Percentiles rank a stretch among this genome's conserved stretches.
Evolutionary conservation across 1,139 yeast genomes (phyloP).

Genomic region (Candida sp.): DNA sequence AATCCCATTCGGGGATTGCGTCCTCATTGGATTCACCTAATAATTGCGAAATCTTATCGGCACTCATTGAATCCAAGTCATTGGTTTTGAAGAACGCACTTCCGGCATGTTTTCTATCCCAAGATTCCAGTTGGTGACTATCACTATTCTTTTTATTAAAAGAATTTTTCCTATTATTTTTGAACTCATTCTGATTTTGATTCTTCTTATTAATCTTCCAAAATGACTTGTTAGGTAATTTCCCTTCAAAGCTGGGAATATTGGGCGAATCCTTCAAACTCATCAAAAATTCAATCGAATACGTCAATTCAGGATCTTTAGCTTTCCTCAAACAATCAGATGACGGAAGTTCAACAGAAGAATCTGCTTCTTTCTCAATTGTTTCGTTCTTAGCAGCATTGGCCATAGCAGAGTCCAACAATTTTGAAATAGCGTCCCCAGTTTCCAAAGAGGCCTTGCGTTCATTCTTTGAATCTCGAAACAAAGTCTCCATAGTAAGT

Average conservation of each 20-base stretch:
- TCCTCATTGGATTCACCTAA: slow-evolving; percentile 41
- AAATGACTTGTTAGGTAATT: slow-evolving; percentile 40
- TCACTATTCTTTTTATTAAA: not conserved
- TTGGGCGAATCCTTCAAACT: slow-evolving; percentile 34
- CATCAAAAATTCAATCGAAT: slow-evolving; percentile 35
- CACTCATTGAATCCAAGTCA: slow-evolving; percentile 26
- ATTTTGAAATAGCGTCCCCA: slow-evolving; percentile 38
- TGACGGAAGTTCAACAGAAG: not conserved
- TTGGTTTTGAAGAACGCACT: slow-evolving; percentile 18
- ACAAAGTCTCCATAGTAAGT: slow-evolving; percentile 4
- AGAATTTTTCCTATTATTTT: slow-evolving; percentile 4
- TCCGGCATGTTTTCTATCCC: slow-evolving; percentile 23
- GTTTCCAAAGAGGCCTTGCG: slow-evolving; percentile 15
- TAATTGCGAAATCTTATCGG: slow-evolving; percentile 28
- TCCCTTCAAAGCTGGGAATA: slow-evolving; percentile 21
- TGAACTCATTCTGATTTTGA: slow-evolving; percentile 7
- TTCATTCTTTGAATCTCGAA: not conserved
- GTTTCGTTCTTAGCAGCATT: slow-evolving; percentile 36
- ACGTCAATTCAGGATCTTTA: slow-evolving; percentile 20
- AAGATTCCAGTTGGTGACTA: slow-evolving; percentile 16
- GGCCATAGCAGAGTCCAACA: slow-evolving; percentile 42
- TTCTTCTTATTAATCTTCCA: slow-evolving; percentile 29
- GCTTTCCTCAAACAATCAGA: slow-evolving; percentile 8
- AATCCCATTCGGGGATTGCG: slow-evolving; percentile 53
- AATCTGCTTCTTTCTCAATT: slow-evolving; percentile 3